Conservation (phyloP, 2,329 filamentous ascomycete species). For the Coniosporium tulheliwenetii region DNA sequence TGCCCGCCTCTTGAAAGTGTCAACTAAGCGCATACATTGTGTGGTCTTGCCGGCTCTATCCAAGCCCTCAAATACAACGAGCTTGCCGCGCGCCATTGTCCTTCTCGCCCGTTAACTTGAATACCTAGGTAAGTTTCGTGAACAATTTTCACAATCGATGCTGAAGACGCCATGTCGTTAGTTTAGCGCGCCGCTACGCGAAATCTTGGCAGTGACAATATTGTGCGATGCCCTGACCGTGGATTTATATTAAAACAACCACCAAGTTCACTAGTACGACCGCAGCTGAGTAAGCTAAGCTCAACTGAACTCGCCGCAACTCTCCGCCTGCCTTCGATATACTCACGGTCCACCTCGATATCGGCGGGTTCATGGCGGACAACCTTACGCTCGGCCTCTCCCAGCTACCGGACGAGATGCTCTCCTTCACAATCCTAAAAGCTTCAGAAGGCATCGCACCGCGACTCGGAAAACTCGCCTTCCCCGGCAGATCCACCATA, state of each 20-base stretch:
- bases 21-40: slow-evolving; percentile 56
- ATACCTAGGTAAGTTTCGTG: no score
- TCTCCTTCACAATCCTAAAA: slow-evolving; percentile 27
- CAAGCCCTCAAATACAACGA: slow-evolving; percentile 77
- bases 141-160: no score
- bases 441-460: slow-evolving; percentile 26
- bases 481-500: slow-evolving; percentile 49
- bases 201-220: no score
- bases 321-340: no score
- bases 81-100: slow-evolving; percentile 41
- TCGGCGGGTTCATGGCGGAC: not conserved
- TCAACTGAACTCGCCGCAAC: no score
- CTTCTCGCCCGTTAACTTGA: not conserved
- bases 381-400: not conserved
- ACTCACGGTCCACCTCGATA: no score
- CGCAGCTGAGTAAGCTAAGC: no score
- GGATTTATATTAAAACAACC: no score
- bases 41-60: slow-evolving; percentile 88
- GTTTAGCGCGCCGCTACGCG: no score
- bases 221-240: no score
- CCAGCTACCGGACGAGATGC: slow-evolving; percentile 19
- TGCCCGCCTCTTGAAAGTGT: slow-evolving; percentile 34
- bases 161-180: no score
- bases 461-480: slow-evolving; percentile 50
- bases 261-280: no score